phyloP scores from a whole-genome alignment of 106 monocot species.

The Dendrobium officinale region DNA sequence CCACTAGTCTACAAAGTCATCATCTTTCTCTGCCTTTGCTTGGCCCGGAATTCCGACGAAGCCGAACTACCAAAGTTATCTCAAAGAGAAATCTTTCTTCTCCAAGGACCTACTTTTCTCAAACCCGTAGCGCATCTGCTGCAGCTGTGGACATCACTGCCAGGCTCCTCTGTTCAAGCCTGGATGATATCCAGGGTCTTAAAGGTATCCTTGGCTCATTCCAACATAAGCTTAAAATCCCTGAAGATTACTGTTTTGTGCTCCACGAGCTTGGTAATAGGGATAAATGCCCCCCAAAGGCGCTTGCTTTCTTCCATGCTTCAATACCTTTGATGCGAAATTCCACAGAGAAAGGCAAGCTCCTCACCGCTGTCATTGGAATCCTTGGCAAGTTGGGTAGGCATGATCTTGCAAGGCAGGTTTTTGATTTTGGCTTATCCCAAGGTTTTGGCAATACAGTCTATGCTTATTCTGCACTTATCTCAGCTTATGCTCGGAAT shows the following conservation, averaged over 20 bases:
- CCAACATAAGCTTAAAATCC: conserved; percentile 28
- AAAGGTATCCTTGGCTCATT: conserved; percentile 15
- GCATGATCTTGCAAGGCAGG: conserved; percentile 55
- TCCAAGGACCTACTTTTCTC: conserved; percentile 17
- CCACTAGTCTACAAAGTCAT: background rate
- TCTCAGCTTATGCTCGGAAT: conserved; percentile 77
- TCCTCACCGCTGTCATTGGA: conserved; percentile 67
- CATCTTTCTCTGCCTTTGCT: conserved; percentile 12
- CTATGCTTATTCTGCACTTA: conserved; percentile 74
- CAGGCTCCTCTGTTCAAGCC: conserved; percentile 23
- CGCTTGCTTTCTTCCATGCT: conserved; percentile 35
- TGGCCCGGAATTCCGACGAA: conserved; percentile 74
- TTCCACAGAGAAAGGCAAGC: conserved; percentile 65
- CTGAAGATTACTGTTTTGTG: conserved; percentile 75
- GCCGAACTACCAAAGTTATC: conserved; percentile 53
- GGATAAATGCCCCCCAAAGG: conserved; percentile 28
- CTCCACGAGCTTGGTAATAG: conserved; percentile 52
- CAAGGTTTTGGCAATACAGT: conserved; percentile 72
- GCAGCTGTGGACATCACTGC: conserved; percentile 36
- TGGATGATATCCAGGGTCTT: conserved; percentile 14
- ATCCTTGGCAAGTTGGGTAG: conserved; percentile 64
- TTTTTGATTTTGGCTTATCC: conserved; percentile 40
- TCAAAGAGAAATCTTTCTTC: conserved; percentile 69
- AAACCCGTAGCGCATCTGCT: conserved; percentile 27
- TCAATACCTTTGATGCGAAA: conserved; percentile 45